Evolutionary conservation across 495 filamentous ascomycete species (phyloP), one percentile per base, ranked within the genome.

Genomic region (Penicillium riverlandense): DNA sequence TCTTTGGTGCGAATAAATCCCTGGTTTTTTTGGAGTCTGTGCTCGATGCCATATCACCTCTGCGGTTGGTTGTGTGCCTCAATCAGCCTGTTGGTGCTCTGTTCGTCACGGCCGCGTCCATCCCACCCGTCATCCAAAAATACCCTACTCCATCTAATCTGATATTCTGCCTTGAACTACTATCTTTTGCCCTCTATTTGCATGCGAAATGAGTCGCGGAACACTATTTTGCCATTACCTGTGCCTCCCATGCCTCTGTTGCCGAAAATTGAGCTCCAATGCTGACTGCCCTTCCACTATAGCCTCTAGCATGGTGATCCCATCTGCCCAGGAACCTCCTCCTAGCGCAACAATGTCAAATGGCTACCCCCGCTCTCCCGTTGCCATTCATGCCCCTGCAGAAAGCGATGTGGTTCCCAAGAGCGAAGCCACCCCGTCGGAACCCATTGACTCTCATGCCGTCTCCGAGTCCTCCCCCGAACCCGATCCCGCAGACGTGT

Each of bases 401-500:
- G 58, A 67, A 41, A 61, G 63, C 46, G 57, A 68, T 34, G 28
- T 52, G 30, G 59, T 58, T 22, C 59, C 67, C 8, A 71, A 73
- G 38, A 75, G 71, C 50, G 76, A 71, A 57, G 77, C 70, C 49
- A 75, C 66, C 56, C 61, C 72, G n/a, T 73, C 72, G 45, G 74
- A 78, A 30, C 63, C 69, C 33, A 50, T 61, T 46, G 71, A 74
- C 47, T 62, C 60, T 33, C 57, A 63, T 36, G 53, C 52, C 53
- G 55, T 69, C 50, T 67, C 62, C 52, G 72, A 72, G 40, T 74
- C 69, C 49, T 73, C 74, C 36, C 66, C 73, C 53, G 73, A 74
- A 15, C 81, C 83, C 52, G 77, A 83, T 50, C 79, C 83, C 57
- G 77, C 86, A 46, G 83, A 79, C 47, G 86, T 67, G 36, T 66